Evolutionary conservation across 495 filamentous ascomycete genomes (phyloP).

Genomic region (Xylaria longipes): DNA sequence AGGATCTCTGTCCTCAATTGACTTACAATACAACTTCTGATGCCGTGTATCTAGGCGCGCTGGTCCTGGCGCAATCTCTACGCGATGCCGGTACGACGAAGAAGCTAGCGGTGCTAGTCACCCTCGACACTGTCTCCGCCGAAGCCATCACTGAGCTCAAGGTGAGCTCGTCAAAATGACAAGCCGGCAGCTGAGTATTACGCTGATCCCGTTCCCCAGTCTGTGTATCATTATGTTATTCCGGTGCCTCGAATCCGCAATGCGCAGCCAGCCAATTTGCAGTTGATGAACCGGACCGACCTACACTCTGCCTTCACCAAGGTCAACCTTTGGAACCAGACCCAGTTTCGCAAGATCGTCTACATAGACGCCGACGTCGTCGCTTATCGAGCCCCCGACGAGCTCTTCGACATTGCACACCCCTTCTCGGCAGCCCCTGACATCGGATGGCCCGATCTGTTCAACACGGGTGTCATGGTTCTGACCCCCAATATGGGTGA

Average conservation of each 20-base stretch:
- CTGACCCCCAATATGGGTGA: slow-evolving; percentile 85
- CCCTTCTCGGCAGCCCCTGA: slow-evolving; percentile 92
- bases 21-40: slow-evolving; percentile 35
- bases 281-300: slow-evolving; percentile 89
- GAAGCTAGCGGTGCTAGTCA: slow-evolving; percentile 84
- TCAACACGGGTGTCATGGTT: slow-evolving; percentile 96
- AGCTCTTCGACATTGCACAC: slow-evolving; percentile 79
- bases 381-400: slow-evolving; percentile 84
- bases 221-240: slow-evolving; percentile 86
- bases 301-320: slow-evolving; percentile 94
- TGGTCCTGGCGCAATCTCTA: slow-evolving; percentile 92
- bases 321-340: slow-evolving; percentile 91
- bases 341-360: slow-evolving; percentile 86
- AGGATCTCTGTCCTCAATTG: slow-evolving; percentile 36
- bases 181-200: not conserved
- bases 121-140: slow-evolving; percentile 72
- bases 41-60: slow-evolving; percentile 66
- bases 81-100: slow-evolving; percentile 88
- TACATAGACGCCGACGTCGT: slow-evolving; percentile 94
- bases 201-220: slow-evolving; percentile 53
- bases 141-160: slow-evolving; percentile 79
- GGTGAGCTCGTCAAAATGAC: slow-evolving; percentile 44
- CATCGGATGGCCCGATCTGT: slow-evolving; percentile 97
- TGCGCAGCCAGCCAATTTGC: slow-evolving; percentile 78
- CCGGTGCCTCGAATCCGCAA: slow-evolving; percentile 81